These are phyloP conservation scores for Eucalyptus decipiens DNA, from an alignment of 345 rosid genomes.

Conservation along the genomic window DNA sequence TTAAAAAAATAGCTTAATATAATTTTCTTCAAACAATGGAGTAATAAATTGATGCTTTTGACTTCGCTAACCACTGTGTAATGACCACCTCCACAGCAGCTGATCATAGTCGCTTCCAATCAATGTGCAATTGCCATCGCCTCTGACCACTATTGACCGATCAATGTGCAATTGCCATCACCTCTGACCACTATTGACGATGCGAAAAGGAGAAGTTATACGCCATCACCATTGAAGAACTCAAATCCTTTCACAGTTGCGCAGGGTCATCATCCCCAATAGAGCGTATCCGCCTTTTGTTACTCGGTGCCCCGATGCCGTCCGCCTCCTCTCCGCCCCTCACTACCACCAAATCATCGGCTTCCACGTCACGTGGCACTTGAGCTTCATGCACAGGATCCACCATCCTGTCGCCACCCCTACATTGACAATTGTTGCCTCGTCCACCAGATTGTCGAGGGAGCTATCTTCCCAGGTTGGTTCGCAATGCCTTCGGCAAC, in stretches of 20 bases:
- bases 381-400: background rate
- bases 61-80: background rate
- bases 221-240: background rate
- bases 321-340: background rate
- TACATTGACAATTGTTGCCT: background rate
- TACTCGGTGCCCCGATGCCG: background rate
- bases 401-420: background rate
- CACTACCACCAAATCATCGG: background rate
- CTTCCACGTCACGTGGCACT: background rate
- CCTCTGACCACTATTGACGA: too few relatives aligned
- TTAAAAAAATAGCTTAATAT: too few relatives aligned
- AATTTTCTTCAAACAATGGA: background rate
- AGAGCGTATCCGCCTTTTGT: background rate
- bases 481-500: background rate
- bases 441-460: background rate
- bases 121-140: background rate
- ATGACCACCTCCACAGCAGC: background rate
- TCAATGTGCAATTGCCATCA: too few relatives aligned
- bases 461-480: background rate
- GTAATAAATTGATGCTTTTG: background rate
- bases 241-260: background rate
- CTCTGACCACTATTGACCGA: too few relatives aligned
- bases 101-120: background rate
- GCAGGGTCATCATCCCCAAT: fast-evolving
- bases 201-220: background rate